Conservation (phyloP, 768 basidiomycete genomes). For the Tricholoma matsutake region DNA sequence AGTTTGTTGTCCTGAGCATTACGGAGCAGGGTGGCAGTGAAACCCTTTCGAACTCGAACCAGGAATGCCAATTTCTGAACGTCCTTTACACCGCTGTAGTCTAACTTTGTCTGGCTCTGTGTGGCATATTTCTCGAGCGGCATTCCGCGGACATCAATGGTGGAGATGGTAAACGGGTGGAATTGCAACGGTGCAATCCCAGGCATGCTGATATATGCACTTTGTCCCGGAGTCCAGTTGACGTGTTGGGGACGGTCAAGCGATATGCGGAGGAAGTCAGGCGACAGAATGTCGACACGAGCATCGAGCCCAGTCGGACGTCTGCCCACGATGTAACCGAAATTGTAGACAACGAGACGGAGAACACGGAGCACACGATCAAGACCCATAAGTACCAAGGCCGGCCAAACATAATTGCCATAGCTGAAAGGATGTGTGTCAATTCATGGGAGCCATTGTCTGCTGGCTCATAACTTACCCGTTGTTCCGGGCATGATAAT, state of each 20-base stretch:
- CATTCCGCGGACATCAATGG: constrained; percentile 24
- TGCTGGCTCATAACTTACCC: constrained; percentile 20
- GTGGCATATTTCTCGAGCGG: background rate
- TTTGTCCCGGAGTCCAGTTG: constrained; percentile 54
- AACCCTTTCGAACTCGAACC: constrained; percentile 54
- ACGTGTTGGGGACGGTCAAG: constrained; percentile 36
- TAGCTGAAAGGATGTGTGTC: constrained; percentile 19
- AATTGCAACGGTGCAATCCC: constrained; percentile 42
- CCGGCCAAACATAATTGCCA: constrained; percentile 42
- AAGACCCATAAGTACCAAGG: constrained; percentile 51
- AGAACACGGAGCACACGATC: constrained; percentile 49
- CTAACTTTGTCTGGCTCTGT: background rate
- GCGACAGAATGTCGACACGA: constrained; percentile 40
- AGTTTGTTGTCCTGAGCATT: constrained; percentile 21
- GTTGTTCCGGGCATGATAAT: constrained; percentile 35
- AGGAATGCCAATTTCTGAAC: constrained; percentile 53
- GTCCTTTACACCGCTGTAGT: constrained; percentile 1
- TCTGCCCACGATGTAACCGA: constrained; percentile 33
- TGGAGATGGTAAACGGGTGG: constrained; percentile 64
- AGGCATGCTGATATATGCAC: constrained; percentile 49
- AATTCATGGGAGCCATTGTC: background rate
- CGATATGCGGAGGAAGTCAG: constrained; percentile 45
- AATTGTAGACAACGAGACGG: constrained; percentile 44
- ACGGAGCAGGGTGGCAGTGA: constrained; percentile 46
- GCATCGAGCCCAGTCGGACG: constrained; percentile 31